Evolutionary conservation across 257 asterid genomes (phyloP), one percentile per base, ranked within the genome.

Genomic region (Rhazya stricta): DNA sequence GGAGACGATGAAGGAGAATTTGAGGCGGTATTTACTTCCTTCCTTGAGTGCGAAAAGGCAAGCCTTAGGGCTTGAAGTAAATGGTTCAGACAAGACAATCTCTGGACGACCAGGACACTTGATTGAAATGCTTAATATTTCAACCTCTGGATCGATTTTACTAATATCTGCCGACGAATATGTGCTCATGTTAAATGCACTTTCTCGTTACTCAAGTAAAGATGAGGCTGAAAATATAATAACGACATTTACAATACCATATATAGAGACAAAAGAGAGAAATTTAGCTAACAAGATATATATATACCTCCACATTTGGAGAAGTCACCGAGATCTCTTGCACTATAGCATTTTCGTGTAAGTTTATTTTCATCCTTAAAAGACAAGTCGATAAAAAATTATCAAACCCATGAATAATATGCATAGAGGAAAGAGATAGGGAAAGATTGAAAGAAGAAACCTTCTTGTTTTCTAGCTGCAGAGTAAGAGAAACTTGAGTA

Each of bases 1-100:
- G 9, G 88, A 85, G 66, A 88, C 93, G 37, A 66, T 46, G 76
- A 88, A 85, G 2, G 82, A 73, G 83, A 88, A 85, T 68, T 83
- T 83, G 82, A 86, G 78, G 29, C 84, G 81, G 76, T 86, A 86
- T 25, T 72, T 57, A 58, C 88, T 83, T 45, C 88, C 91, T 69
- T 88, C 93, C 71, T 86, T 88, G 19, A 88, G 85, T 43, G 86
- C 80, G 74, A 88, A 88, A 5, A 88, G 88, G 56, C 83, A 82
- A 43, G 85, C 88, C 81, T 85, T 88, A 1, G 91, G 91, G 25
- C 80, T 85, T 3, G 93, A 86, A 50, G 74, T 72, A 61, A 86
- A 86, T 5, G 91, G 91, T n/a, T 83, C 85, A 0, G 82, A 37
- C 62, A 86, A 61, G 16, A 37, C 72, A 5, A 88, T 79, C 21